Base-by-base conservation (phyloP, 257 asterid genomes). In the Primulina huaijiensis region DNA sequence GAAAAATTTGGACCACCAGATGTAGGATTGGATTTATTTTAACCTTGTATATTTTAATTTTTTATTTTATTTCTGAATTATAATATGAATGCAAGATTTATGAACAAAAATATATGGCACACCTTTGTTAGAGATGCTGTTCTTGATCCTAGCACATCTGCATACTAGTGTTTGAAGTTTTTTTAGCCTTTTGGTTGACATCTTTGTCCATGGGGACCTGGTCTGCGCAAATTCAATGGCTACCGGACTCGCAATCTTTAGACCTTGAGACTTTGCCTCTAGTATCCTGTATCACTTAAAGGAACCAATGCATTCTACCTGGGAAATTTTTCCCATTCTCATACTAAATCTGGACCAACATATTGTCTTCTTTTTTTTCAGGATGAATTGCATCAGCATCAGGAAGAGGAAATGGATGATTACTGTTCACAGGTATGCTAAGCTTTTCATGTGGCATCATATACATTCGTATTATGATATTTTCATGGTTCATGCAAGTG, bases 401-500 rank as follows among this genome's bases (percentile, higher is more conserved):
- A 81, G 86, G 99, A 94, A 80, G 99, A 94, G 80, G 95, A 89
- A 80, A 90, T 94, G 89, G 99, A 94, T 80, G 97, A 94, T 74
- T 94, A 94, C 77, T 94, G 97, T 81, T 94, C 99, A 25, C 97
- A 89, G 97, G 99, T 94, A 75, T 59, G 69, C 71, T 64, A 56
- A 60, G 64, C 69, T 11, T 76, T 60, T 69, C 71, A 60, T 21
- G 31, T 55, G 59, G 33, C 59, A 31, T 68, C 57, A 46, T 20
- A 25, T 38, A 35, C 65, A 57, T 68, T 55, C 46, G 23, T 62
- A 37, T 73, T 56, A 30, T 69, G 43, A 64, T 67, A 35, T 37
- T 30, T 62, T 29, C 11, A 9, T 38, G 50, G 50, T 25, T 25
- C 33, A 30, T 59, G 62, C 60, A 66, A 73, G 57, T 50, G 74